Evolutionary conservation across 306 rosid genomes (phyloP).

Genomic region (Neltuma alba): DNA sequence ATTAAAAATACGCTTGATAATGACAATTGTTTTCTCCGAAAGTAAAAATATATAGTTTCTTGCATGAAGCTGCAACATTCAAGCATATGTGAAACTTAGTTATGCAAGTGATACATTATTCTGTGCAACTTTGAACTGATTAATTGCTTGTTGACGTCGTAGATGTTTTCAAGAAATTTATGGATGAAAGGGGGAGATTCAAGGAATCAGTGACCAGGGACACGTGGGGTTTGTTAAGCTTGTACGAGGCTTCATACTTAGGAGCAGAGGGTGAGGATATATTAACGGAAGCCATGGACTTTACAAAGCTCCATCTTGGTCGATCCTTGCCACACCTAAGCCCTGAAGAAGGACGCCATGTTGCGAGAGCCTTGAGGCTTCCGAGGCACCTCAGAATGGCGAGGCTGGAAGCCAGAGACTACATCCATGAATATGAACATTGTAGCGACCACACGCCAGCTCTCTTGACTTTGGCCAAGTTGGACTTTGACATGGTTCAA

Average conservation of each 20-base stretch:
- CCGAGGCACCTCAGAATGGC: conserved; percentile 53
- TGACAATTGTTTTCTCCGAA: too few species aligned
- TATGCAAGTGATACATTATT: too few species aligned
- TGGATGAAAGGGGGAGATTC: conserved; percentile 39
- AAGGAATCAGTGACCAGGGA: conserved; percentile 39
- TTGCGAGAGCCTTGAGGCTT: conserved; percentile 34
- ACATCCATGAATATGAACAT: conserved; percentile 38
- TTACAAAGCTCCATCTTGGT: conserved; percentile 34
- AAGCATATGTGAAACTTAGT: too few species aligned
- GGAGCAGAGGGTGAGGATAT: conserved; percentile 41
- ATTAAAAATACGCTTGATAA: too few species aligned
- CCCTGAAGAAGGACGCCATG: conserved; percentile 7
- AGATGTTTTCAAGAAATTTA: conserved; percentile 42
- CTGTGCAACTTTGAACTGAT: background rate
- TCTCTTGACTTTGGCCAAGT: conserved; percentile 43
- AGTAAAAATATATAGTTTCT: too few species aligned
- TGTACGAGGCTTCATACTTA: conserved; percentile 48
- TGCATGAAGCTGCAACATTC: too few species aligned
- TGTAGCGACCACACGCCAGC: conserved; percentile 3
- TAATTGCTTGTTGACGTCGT: background rate
- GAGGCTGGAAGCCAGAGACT: conserved; percentile 43
- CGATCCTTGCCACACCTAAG: conserved; percentile 24
- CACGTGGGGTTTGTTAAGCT: conserved; percentile 42
- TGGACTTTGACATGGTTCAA: conserved; percentile 39
- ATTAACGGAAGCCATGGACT: conserved; percentile 39